Percentiles rank a stretch among this genome's conserved stretches.
These are phyloP conservation scores for Pleurostoma richardsiae DNA, from an alignment of 2,329 filamentous ascomycete species.

Conservation along the genomic window DNA sequence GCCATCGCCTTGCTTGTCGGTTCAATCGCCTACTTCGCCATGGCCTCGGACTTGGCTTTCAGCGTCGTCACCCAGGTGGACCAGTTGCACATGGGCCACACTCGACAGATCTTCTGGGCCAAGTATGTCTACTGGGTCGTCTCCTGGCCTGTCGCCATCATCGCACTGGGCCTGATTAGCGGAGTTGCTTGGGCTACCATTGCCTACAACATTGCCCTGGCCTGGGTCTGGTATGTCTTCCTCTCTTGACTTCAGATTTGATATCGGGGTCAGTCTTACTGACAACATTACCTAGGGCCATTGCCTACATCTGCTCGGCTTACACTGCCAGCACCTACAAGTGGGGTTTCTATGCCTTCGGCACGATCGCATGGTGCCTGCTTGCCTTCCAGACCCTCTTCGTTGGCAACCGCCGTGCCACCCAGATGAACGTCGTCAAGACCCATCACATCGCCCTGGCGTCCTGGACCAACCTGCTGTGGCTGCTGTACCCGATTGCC, in stretches of 20 bases:
- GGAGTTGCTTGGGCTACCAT: conserved; percentile 54
- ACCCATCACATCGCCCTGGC: conserved; percentile 38
- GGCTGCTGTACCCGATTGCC: conserved; percentile 50
- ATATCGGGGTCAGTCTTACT: background rate
- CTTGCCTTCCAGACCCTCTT: conserved; percentile 39
- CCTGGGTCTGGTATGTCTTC: conserved; percentile 36
- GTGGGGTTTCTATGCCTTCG: conserved; percentile 54
- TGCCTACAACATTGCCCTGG: conserved; percentile 40
- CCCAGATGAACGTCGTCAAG: conserved; percentile 32
- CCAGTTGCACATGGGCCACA: conserved; percentile 18
- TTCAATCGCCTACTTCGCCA: conserved; percentile 44
- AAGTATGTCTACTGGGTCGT: conserved; percentile 53
- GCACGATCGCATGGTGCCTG: conserved; percentile 38
- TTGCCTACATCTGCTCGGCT: conserved; percentile 43
- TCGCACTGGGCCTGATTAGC: conserved; percentile 44
- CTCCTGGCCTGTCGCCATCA: conserved; percentile 36
- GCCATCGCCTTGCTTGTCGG: conserved; percentile 42
- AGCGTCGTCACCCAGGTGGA: conserved; percentile 29
- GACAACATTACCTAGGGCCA: conserved; percentile 23
- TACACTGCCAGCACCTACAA: conserved; percentile 46
- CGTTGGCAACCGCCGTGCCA: conserved; percentile 29
- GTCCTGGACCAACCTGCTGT: conserved; percentile 44
- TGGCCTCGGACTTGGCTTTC: conserved; percentile 46
- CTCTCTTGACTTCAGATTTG: conserved; percentile 10
- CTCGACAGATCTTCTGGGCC: conserved; percentile 48